Base-by-base conservation (phyloP, 2,329 filamentous ascomycete genomes). In the Leptosphaerulina australis region DNA sequence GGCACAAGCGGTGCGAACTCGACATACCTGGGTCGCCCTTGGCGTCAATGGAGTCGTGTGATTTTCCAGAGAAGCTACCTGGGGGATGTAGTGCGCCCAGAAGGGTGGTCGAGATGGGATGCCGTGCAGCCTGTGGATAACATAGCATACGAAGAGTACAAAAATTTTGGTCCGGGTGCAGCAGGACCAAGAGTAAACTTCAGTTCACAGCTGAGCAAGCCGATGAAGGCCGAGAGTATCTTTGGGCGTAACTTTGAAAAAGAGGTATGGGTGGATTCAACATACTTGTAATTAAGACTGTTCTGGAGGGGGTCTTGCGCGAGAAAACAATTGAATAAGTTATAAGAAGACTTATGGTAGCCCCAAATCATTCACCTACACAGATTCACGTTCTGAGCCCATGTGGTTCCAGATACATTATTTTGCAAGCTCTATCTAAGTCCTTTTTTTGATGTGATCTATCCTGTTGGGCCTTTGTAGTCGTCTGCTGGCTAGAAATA, bases 81-180 rank as follows among this genome's bases (percentile, higher is more conserved):
- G 66, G 74, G 73, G 5, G 66, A 72, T 21, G 80, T 85, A n/a
- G 77, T 87, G 57, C 83, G 84, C 60, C 53, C 75, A 0, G 78
- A 77, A 0, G 84, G 83, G 0, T 86, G 84, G 83, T 63, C 4
- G 68, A 67, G 22, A 7, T 63, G 60, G 60, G 59, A 63, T 28
- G 17, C 33, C 12, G 45, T 55, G 14, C 60, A 63, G 39, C 54
- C 53, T 17, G 8, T 54, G 0, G 53, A 59, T 1, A 52, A 60
- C 10, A 28, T 63, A 8, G 50, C 40, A 5, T 63, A 55, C 6
- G 29, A 50, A 14, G 60, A 63, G 15, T 63, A 55, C 24, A 52
- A 59, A 37, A 63, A 63, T 22, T 36, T 46, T 5, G 59, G 60
- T 0, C 55, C 60, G 21, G 59, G 59, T 25, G 59, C 57, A 2